Conservation (phyloP, 2,329 filamentous ascomycete species). For the Ophiostoma quercus region DNA sequence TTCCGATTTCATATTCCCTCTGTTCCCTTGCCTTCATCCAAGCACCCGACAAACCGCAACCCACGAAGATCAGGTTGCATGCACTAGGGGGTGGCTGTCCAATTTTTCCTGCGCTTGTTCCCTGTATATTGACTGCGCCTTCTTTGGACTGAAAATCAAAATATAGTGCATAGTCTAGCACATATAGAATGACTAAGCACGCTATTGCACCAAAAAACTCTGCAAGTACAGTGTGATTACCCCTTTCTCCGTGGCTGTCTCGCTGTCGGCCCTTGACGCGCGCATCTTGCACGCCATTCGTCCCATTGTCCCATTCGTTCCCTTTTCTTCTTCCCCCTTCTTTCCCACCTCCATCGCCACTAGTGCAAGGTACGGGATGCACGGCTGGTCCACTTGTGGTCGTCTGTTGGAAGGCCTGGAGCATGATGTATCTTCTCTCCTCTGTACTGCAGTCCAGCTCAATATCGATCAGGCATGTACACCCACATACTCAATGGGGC, state of each 20-base stretch:
- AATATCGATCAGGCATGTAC: background rate
- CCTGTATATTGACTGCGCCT: constrained; percentile 10
- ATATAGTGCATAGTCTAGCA: constrained; percentile 5
- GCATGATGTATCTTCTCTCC: background rate
- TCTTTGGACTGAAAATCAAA: background rate
- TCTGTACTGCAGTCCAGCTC: background rate
- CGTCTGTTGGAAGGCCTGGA: background rate
- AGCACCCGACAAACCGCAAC: background rate
- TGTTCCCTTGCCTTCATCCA: no score
- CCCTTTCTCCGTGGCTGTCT: constrained; percentile 2
- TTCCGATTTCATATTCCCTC: no score
- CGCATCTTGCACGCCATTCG: constrained; percentile 3
- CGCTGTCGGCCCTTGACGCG: background rate
- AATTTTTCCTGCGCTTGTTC: constrained; percentile 7
- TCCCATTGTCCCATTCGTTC: background rate
- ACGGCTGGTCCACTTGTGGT: constrained; percentile 11
- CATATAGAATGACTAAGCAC: background rate
- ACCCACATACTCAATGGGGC: background rate
- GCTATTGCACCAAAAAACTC: background rate
- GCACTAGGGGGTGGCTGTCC: constrained; percentile 8
- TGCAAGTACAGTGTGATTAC: constrained; percentile 2
- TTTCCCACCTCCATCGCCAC: constrained; percentile 23
- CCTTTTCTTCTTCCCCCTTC: constrained; percentile 5
- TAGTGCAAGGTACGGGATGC: constrained; percentile 27
- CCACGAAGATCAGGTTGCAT: background rate